Percentiles rank a stretch among this genome's conserved stretches.
These are phyloP conservation scores for Thelonectria blattea DNA, from an alignment of 2,329 filamentous ascomycete genomes.

Conservation along the genomic window DNA sequence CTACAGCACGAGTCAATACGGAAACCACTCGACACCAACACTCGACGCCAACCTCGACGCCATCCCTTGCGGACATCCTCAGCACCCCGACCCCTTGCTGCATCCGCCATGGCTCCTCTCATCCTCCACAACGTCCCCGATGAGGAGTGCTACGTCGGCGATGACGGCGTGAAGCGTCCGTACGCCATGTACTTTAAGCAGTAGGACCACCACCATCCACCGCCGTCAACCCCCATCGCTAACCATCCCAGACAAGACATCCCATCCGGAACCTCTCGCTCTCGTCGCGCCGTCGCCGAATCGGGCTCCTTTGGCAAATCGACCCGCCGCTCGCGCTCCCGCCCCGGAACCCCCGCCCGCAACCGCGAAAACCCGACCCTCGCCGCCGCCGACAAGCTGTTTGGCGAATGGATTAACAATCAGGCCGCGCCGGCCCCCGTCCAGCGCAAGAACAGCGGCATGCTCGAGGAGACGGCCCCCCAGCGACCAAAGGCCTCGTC, in stretches of 20 bases:
- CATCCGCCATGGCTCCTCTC: conserved; percentile 62
- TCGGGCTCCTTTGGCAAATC: conserved; percentile 71
- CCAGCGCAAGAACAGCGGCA: conserved; percentile 46
- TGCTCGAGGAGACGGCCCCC: conserved; percentile 47
- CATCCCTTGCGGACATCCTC: too few relatives aligned
- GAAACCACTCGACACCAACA: too few relatives aligned
- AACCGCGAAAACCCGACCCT: conserved; percentile 66
- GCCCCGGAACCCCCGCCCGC: conserved; percentile 63
- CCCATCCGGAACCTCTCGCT: conserved; percentile 54
- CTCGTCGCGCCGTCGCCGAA: conserved; percentile 62
- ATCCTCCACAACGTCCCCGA: conserved; percentile 73
- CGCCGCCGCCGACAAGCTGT: conserved; percentile 66
- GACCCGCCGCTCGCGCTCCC: conserved; percentile 66
- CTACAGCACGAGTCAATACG: background rate
- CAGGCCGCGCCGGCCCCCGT: conserved; percentile 45
- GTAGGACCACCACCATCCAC: conserved; percentile 47
- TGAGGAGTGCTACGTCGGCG: conserved; percentile 69
- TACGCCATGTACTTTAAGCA: conserved; percentile 71
- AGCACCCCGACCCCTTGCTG: background rate
- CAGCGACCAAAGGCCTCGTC: conserved; percentile 46
- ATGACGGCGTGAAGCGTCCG: conserved; percentile 68
- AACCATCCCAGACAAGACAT: conserved; percentile 56
- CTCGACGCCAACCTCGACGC: too few relatives aligned
- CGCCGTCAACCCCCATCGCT: background rate
- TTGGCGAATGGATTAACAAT: conserved; percentile 62